Conservation (phyloP, 2,329 filamentous ascomycete genomes). For the Ophiocordyceps unilateralis region DNA sequence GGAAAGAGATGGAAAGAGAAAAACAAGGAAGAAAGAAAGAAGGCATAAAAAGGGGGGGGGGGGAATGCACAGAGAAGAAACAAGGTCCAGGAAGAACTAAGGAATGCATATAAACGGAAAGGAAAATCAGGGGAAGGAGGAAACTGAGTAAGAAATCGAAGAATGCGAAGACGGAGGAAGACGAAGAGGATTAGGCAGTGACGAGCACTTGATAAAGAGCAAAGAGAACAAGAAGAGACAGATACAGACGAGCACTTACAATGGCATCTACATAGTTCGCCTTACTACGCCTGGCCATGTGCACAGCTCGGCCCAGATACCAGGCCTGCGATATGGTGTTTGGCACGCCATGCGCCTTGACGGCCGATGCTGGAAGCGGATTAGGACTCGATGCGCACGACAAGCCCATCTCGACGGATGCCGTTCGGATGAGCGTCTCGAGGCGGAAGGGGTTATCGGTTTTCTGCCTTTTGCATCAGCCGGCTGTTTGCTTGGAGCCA, state of each 20-base stretch:
- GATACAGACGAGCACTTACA: slow-evolving; percentile 4
- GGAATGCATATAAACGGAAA: too few species aligned
- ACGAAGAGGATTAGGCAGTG: too few species aligned
- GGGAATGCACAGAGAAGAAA: not conserved
- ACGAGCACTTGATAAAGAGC: too few species aligned
- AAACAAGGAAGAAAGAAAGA: too few species aligned
- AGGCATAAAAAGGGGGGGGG: too few species aligned
- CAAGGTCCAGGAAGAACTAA: not conserved
- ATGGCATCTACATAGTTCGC: slow-evolving; percentile 12
- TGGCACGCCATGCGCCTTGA: slow-evolving; percentile 16
- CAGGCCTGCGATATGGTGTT: slow-evolving; percentile 17
- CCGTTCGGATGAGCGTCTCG: slow-evolving; percentile 17
- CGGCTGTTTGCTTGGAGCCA: too few species aligned
- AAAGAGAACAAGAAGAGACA: not conserved
- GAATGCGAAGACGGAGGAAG: too few species aligned
- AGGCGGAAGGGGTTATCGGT: slow-evolving; percentile 16
- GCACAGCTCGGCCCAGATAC: slow-evolving; percentile 15
- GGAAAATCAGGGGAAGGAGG: too few species aligned
- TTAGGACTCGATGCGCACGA: slow-evolving; percentile 18
- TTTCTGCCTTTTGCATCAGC: slow-evolving; percentile 7
- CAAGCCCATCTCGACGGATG: slow-evolving; percentile 20
- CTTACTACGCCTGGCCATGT: slow-evolving; percentile 12
- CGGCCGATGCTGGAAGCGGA: slow-evolving; percentile 14
- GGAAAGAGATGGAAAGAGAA: too few species aligned
- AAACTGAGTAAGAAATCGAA: too few species aligned